Evolutionary conservation across 495 filamentous ascomycete species (phyloP), one percentile per base, ranked within the genome.

Genomic region (Neurospora sp.): DNA sequence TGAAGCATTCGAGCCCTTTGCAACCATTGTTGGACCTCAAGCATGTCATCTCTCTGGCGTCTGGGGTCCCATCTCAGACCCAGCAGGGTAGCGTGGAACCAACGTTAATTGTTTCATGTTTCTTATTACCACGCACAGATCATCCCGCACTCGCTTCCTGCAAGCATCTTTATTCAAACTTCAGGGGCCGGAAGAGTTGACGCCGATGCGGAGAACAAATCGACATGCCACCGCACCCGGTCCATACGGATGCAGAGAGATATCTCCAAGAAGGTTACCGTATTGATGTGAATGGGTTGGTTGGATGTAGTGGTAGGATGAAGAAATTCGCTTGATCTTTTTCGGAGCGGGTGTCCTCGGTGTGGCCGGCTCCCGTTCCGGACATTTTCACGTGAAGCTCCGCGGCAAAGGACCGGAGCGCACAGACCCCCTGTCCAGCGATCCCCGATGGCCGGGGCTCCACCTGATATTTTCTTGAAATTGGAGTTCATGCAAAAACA

Each of bases 81-180:
- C 12, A 27, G 27, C 53, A 65, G 53, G 12, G 27, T 65, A 65
- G 27, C 53, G 53, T 18, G 44, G 22, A 37, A 35, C 69, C 39
- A 69, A 22, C 68, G 39, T 38, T 42, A 12, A n/a, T 38, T 71
- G 72, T 74, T 74, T 74, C 72, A 74, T 74, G 72, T 74, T 74
- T 74, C 69, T 71, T 71, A 71, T 71, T 71, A n/a, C 40, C 12
- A 44, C 69, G 69, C 69, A 71, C 27, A 71, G 69, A 65, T 27
- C 69, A 37, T 44, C 45, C 70, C 70, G 70, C 70, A 71, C 41
- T 69, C 71, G 65, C 40, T 68, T 73, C 69, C 27, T 61, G 53
- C 22, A 31, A 61, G 53, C 53, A 61, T 14, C 22, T 61, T 9
- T 27, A 31, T 35, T 18, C 53, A 61, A 31, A 16, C 53, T 61